Percentiles rank a stretch among this genome's conserved stretches.
Conservation (phyloP, 169 alveolate species). For the Plasmodium reichenowi region DNA sequence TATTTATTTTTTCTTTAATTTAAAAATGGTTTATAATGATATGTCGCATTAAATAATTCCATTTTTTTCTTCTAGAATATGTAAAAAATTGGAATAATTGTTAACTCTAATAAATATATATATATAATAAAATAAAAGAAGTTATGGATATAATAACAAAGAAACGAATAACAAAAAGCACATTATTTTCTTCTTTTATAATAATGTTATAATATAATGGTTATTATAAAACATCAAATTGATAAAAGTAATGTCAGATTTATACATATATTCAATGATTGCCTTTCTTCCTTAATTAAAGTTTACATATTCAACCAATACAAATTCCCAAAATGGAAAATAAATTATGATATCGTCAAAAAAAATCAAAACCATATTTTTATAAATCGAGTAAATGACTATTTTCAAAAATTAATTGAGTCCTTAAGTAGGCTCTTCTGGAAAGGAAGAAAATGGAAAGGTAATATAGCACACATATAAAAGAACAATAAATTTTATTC, state of each 20-base stretch:
- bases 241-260: conserved; percentile 29
- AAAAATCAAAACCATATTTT: conserved; percentile 17
- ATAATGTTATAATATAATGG: conserved; percentile 33
- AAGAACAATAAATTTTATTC: neutral
- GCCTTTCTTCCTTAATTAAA: conserved; percentile 14
- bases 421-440: conserved; percentile 39
- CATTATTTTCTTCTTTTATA: too few relatives aligned
- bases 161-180: too few relatives aligned
- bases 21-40: too few relatives aligned
- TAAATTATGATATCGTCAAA: conserved; percentile 24
- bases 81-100: too few relatives aligned
- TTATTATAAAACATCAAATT: conserved; percentile 35
- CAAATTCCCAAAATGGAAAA: conserved; percentile 23
- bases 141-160: too few relatives aligned
- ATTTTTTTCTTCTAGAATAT: too few relatives aligned
- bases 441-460: conserved; percentile 78
- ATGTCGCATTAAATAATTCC: too few relatives aligned
- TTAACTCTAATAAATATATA: too few relatives aligned
- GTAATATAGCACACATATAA: conserved; percentile 6
- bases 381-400: conserved; percentile 49
- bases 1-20: too few relatives aligned
- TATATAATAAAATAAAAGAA: too few relatives aligned
- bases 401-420: conserved; percentile 43
- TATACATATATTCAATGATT: conserved; percentile 30
- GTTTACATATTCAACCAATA: conserved; percentile 27